These are phyloP conservation scores for Daedaleopsis sinensis DNA, from an alignment of 768 basidiomycete species.

Conservation along the genomic window DNA sequence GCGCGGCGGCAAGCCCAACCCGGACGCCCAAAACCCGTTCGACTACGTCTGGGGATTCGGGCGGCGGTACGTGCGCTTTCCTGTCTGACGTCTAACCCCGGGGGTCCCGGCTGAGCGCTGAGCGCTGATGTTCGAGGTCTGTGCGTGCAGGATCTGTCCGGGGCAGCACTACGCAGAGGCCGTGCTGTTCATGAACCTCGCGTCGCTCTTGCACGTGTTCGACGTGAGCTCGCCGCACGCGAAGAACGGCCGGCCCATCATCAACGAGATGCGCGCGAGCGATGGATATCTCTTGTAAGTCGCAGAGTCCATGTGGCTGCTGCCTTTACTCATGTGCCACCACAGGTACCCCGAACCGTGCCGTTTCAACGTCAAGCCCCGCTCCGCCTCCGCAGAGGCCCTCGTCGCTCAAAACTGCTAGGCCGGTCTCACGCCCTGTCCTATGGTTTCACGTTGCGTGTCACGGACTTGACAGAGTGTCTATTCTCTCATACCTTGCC, in stretches of 20 bases:
- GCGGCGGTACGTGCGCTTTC: conserved; percentile 2
- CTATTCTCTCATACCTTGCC: too few species aligned
- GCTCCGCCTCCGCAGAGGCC: not conserved
- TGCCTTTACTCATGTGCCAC: not conserved
- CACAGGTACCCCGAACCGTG: not conserved
- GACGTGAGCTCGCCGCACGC: conserved; percentile 3
- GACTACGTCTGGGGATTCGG: conserved; percentile 8
- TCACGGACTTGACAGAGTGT: too few species aligned
- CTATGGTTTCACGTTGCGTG: too few species aligned
- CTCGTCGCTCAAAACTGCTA: not conserved
- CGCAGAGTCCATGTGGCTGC: not conserved
- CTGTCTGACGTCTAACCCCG: too few species aligned
- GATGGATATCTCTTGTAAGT: conserved; percentile 2
- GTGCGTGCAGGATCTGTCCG: conserved; percentile 10
- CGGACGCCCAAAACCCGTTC: not conserved
- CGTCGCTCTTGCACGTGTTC: conserved; percentile 10
- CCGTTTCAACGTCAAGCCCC: conserved; percentile 3
- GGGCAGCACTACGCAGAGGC: conserved; percentile 6
- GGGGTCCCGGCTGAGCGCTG: too few species aligned
- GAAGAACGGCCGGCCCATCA: not conserved
- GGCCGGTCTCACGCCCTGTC: too few species aligned
- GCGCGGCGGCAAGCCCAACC: not conserved
- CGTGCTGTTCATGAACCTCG: conserved; percentile 12
- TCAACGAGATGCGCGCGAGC: not conserved
- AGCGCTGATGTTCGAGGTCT: too few species aligned